Percentiles rank a stretch among this genome's conserved stretches.
phyloP scores from a whole-genome alignment of 306 rosid species.

The barrel medic (Medicago truncatula) region DNA sequence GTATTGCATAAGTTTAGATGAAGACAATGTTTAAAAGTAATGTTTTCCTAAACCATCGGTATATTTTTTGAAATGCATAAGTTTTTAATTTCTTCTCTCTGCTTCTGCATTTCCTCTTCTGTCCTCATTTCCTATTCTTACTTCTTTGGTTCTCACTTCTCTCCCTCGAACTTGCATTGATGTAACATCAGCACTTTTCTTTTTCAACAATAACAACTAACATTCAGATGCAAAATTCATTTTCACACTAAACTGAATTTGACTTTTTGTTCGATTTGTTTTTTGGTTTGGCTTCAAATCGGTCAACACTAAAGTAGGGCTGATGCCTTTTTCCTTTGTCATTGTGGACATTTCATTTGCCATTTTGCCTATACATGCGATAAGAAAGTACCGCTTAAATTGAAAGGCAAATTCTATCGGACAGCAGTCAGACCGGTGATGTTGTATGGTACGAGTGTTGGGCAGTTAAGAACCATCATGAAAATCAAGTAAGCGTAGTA shows the following conservation, averaged over 20 bases:
- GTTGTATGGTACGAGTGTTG: too few species aligned
- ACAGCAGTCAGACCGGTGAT: too few species aligned
- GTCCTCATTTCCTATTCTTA: not conserved
- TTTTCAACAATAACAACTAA: not conserved
- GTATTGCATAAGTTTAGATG: slow-evolving; percentile 19
- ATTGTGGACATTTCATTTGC: not conserved
- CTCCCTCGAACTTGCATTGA: not conserved
- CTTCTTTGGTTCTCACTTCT: slow-evolving; percentile 11
- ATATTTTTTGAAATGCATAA: slow-evolving; percentile 3
- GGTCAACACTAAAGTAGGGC: not conserved
- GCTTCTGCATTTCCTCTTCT: not conserved
- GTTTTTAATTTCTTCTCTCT: slow-evolving; percentile 6
- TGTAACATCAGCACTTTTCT: not conserved
- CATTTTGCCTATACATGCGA: not conserved
- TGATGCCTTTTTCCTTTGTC: not conserved
- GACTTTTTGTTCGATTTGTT: not conserved
- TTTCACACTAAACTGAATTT: not conserved
- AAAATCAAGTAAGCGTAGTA: too few species aligned
- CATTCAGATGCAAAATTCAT: not conserved
- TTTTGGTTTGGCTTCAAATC: not conserved
- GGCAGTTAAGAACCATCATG: too few species aligned
- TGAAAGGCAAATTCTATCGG: too few species aligned
- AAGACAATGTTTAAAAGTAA: slow-evolving; percentile 4
- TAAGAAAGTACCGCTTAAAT: too few species aligned
- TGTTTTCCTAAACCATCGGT: not conserved